phyloP scores from a whole-genome alignment of 2,329 filamentous ascomycete genomes.

The Beauveria brongniartii region DNA sequence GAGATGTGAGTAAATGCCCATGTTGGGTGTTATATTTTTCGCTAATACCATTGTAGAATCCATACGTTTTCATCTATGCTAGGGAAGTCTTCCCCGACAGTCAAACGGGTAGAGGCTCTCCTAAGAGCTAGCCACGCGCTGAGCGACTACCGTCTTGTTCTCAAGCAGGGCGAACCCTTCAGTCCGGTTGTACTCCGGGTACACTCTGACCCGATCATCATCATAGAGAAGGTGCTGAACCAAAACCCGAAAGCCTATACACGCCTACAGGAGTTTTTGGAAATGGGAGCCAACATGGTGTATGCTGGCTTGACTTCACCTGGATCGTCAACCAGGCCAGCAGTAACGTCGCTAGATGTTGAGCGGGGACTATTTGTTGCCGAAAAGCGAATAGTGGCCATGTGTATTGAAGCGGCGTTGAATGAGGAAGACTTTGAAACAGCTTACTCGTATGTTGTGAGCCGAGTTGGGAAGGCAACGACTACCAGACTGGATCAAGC shows the following conservation, averaged over 20 bases:
- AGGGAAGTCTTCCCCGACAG: constrained; percentile 39
- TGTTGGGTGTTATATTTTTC: neutral
- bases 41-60: constrained; percentile 38
- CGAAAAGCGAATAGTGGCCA: constrained; percentile 63
- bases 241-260: constrained; percentile 71
- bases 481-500: constrained; percentile 16
- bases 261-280: constrained; percentile 62
- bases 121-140: constrained; percentile 66
- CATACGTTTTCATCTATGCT: constrained; percentile 55
- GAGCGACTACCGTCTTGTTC: constrained; percentile 66
- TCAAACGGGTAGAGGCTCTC: constrained; percentile 52
- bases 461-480: constrained; percentile 42
- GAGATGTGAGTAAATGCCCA: constrained; percentile 51
- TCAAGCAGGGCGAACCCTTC: constrained; percentile 75
- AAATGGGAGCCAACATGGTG: constrained; percentile 60
- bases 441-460: constrained; percentile 75
- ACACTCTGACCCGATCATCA: constrained; percentile 64
- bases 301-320: constrained; percentile 41
- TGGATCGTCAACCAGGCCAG: neutral
- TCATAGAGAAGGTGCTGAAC: constrained; percentile 65
- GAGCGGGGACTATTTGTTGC: constrained; percentile 30
- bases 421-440: constrained; percentile 77
- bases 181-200: constrained; percentile 71
- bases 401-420: constrained; percentile 73
- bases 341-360: neutral